Conservation (phyloP, 345 rosid species). For the Moricandia arvensis region DNA sequence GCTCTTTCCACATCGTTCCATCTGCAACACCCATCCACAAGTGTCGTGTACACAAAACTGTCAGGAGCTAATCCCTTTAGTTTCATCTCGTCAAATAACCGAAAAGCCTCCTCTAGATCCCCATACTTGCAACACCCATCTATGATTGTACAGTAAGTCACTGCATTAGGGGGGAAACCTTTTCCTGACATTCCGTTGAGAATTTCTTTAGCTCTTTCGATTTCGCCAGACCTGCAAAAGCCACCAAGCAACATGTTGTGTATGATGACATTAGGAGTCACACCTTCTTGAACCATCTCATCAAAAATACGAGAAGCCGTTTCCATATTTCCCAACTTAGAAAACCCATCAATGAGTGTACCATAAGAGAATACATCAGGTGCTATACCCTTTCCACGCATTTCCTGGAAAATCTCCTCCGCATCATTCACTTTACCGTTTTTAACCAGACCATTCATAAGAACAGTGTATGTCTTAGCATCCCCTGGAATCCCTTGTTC, state of each 20-base stretch:
- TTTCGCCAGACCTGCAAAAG: conserved; percentile 57
- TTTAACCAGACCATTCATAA: conserved; percentile 67
- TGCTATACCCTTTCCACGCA: conserved; percentile 48
- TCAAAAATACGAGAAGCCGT: conserved; percentile 49
- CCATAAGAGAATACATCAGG: conserved; percentile 67
- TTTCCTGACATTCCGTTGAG: conserved; percentile 58
- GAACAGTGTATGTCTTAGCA: conserved; percentile 49
- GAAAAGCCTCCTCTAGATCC: conserved; percentile 56
- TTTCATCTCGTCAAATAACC: conserved; percentile 60
- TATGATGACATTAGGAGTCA: conserved; percentile 59
- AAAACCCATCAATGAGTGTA: conserved; percentile 64
- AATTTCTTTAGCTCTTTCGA: conserved; percentile 54
- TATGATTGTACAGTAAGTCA: conserved; percentile 67
- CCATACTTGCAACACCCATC: conserved; percentile 76
- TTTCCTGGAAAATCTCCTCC: conserved; percentile 54
- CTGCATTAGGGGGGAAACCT: conserved; percentile 49
- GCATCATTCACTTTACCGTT: conserved; percentile 62
- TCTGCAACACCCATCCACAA: conserved; percentile 70
- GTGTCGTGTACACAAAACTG: conserved; percentile 57
- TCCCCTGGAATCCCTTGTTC: conserved; percentile 53
- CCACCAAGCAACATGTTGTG: conserved; percentile 66
- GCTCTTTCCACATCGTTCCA: conserved; percentile 59
- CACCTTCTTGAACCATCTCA: conserved; percentile 54
- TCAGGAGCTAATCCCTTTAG: conserved; percentile 58
- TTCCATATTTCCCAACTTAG: conserved; percentile 49